These are phyloP conservation scores for Fusarium verrucosum DNA, from an alignment of 2,329 filamentous ascomycete genomes.

Conservation along the genomic window DNA sequence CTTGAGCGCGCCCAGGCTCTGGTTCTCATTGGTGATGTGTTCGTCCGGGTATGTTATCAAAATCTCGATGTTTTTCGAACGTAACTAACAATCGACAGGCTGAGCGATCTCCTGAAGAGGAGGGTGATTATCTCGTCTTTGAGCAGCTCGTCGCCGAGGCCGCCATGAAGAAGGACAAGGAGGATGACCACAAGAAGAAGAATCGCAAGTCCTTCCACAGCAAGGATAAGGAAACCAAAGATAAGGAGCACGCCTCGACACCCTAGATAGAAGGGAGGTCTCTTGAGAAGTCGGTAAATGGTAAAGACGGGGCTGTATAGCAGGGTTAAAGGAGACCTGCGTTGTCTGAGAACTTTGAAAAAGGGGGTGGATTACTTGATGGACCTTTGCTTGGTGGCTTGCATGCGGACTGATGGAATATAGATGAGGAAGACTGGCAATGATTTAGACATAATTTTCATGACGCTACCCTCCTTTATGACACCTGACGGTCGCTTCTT, in stretches of 20 bases:
- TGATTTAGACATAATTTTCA: conserved; percentile 45
- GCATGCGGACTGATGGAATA: conserved; percentile 10
- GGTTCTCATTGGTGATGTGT: conserved; percentile 88
- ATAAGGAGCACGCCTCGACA: conserved; percentile 21
- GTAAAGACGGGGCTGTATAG: neutral
- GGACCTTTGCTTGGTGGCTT: neutral
- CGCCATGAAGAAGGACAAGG: conserved; percentile 84
- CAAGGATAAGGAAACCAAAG: conserved; percentile 20
- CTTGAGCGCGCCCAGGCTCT: conserved; percentile 91
- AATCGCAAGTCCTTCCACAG: conserved; percentile 53
- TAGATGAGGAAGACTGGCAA: conserved; percentile 37
- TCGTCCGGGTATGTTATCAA: conserved; percentile 73
- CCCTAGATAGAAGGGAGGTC: neutral
- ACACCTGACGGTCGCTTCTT: conserved; percentile 18
- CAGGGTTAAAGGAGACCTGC: neutral
- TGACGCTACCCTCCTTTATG: conserved; percentile 36
- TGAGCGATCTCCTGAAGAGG: conserved; percentile 89
- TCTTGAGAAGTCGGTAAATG: neutral
- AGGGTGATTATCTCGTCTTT: conserved; percentile 98
- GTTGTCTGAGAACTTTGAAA: conserved; percentile 5
- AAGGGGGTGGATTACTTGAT: conserved; percentile 3
- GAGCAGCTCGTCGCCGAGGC: conserved; percentile 98
- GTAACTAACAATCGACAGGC: conserved; percentile 64
- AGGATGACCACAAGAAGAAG: conserved; percentile 71
- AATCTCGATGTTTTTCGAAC: neutral